Evolutionary conservation across 192 early-diverging fungal species (phyloP).

Genomic region (Glomus cerebriforme): DNA sequence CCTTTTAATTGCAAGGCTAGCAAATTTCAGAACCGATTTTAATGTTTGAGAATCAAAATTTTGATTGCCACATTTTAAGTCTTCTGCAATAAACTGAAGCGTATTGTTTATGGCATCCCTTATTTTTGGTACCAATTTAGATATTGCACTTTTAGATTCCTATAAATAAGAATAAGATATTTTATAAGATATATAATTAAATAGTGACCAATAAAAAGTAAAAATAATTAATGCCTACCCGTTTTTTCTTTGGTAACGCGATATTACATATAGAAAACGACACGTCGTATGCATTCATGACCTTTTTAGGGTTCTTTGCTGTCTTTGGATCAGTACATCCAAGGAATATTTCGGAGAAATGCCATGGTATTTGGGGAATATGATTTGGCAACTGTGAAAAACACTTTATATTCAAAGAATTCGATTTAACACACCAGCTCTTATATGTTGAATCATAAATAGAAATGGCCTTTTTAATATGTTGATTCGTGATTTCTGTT

Average conservation of each 20-base stretch:
- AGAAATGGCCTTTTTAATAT: neutral
- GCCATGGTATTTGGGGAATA: constrained; percentile 14
- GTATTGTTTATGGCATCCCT: neutral
- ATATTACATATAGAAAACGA: neutral
- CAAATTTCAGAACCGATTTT: neutral
- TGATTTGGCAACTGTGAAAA: neutral
- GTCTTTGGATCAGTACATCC: neutral
- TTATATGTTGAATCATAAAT: constrained; percentile 14
- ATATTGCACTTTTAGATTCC: neutral
- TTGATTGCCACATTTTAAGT: constrained; percentile 3
- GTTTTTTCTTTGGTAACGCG: neutral
- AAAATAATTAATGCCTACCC: neutral
- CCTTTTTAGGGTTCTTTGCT: constrained; percentile 9
- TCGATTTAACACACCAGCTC: neutral
- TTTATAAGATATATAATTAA: neutral
- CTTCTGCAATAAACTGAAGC: neutral
- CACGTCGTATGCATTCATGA: neutral
- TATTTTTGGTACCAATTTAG: neutral
- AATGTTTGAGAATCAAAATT: constrained; percentile 11
- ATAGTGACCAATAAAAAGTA: neutral
- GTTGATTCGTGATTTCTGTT: neutral
- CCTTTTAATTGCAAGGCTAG: neutral
- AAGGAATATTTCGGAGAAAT: neutral
- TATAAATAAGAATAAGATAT: neutral
- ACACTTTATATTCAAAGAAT: neutral